These are phyloP conservation scores for Penicillium robsamsonii DNA, from an alignment of 495 filamentous ascomycete genomes.

Conservation along the genomic window DNA sequence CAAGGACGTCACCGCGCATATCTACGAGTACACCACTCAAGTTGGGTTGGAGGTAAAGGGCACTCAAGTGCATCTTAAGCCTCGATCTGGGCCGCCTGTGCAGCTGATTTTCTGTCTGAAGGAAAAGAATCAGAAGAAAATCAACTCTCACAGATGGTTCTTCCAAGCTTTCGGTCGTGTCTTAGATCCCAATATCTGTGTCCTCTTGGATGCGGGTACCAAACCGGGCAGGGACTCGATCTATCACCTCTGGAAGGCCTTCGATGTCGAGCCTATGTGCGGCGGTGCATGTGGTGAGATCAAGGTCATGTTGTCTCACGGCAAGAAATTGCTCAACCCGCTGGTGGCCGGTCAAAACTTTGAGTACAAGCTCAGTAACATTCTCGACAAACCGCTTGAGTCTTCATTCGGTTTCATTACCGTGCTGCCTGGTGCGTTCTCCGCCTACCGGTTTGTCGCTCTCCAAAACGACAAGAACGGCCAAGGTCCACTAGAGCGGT, in stretches of 20 bases:
- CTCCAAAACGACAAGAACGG: conserved; percentile 96
- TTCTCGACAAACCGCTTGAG: conserved; percentile 96
- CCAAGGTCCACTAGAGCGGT: conserved; percentile 89
- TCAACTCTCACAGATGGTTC: conserved; percentile 99
- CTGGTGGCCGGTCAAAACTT: conserved; percentile 98
- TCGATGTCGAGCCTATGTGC: conserved; percentile 96
- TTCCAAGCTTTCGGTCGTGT: conserved; percentile 96
- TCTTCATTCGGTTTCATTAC: conserved; percentile 98
- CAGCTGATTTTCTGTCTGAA: conserved; percentile 99
- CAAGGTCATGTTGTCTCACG: conserved; percentile 95
- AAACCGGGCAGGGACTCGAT: conserved; percentile 89
- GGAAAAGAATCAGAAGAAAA: conserved; percentile 99
- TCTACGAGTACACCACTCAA: conserved; percentile 99
- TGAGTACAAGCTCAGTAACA: conserved; percentile 99
- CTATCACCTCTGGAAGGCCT: conserved; percentile 98
- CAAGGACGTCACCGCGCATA: conserved; percentile 96
- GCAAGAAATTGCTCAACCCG: conserved; percentile 88
- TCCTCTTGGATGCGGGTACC: conserved; percentile 94
- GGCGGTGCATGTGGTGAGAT: conserved; percentile 98
- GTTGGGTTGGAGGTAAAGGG: conserved; percentile 85
- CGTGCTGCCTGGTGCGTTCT: conserved; percentile 96
- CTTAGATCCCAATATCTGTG: conserved; percentile 92
- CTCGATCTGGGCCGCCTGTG: conserved; percentile 71
- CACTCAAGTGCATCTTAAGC: conserved; percentile 77
- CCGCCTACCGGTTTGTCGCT: conserved; percentile 90